Evolutionary conservation across 2,329 filamentous ascomycete genomes (phyloP), one percentile per base, ranked within the genome.

Genomic region (Cryphonectria parasitica): DNA sequence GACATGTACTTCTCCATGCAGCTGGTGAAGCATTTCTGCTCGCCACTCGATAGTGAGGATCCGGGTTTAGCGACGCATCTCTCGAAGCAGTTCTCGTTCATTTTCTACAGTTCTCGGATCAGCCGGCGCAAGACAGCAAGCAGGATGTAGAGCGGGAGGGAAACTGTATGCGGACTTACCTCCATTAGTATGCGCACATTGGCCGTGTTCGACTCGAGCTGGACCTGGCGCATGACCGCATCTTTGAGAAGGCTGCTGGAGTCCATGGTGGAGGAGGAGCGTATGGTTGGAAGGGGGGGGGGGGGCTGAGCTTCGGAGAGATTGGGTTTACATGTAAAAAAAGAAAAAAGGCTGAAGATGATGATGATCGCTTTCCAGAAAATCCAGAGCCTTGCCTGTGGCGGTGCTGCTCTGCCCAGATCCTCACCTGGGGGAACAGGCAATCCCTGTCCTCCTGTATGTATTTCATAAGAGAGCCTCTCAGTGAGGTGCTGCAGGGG

Each of bases 1-100:
- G 86, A 83, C 85, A 95, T 93, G 85, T 95, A 95, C 82, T 95
- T 95, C 77, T 95, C 92, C 89, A 94, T 92, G 84, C 92, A 95
- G 72, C 87, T 85, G 28, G 87, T 92, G 77, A 92, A 86, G 83
- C 92, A 95, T 31, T 87, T 85, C 78, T 89, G 85, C 80, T 95
- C 92, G 81, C 86, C 81, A 80, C 86, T 88, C 65, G 90, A 90
- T 69, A 95, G 82, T 68, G 88, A 89, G 65, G 85, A 80, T 70
- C 91, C 90, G 68, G 92, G 91, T 77, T 91, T 90, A 65, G 91
- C 85, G 22, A 95, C 83, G 81, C 92, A 95, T 79, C 89, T 90
- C 63, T 92, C 88, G 83, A 94, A 95, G 84, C 92, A 95, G 82
- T 91, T 90, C 76, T 92, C 87, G 82, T 94, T 93, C 80, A 95